Conservation (phyloP, 1,139 yeast genomes). For the Lodderomyces jiufengensis region DNA sequence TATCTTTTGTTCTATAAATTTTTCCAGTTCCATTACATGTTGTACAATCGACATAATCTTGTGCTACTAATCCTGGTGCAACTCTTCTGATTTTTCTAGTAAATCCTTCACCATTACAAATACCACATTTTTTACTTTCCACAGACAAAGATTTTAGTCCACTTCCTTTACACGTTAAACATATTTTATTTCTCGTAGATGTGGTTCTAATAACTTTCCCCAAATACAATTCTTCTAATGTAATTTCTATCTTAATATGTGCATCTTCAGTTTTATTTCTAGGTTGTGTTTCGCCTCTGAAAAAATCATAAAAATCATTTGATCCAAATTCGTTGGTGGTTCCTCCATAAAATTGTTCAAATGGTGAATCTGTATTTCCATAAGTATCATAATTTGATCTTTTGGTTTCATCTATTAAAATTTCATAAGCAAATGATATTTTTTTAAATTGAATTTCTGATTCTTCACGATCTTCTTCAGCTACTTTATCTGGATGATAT, state of each 20-base stretch:
- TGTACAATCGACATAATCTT: conserved; percentile 60
- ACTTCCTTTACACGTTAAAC: conserved; percentile 67
- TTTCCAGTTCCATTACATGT: conserved; percentile 74
- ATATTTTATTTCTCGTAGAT: conserved; percentile 68
- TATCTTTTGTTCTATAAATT: conserved; percentile 59
- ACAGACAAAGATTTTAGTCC: conserved; percentile 68
- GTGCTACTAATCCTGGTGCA: conserved; percentile 75
- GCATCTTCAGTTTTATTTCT: conserved; percentile 59
- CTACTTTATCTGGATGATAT: conserved; percentile 79
- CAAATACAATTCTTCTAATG: conserved; percentile 71
- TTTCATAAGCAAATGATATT: conserved; percentile 74
- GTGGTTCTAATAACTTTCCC: conserved; percentile 80
- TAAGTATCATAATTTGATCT: conserved; percentile 56
- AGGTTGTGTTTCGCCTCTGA: conserved; percentile 35
- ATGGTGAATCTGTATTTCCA: conserved; percentile 46
- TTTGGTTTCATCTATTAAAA: conserved; percentile 59
- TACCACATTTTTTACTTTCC: conserved; percentile 48
- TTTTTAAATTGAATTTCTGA: conserved; percentile 76
- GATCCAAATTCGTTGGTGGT: conserved; percentile 43
- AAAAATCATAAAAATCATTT: conserved; percentile 72
- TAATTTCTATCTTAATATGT: conserved; percentile 55
- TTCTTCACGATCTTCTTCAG: conserved; percentile 58
- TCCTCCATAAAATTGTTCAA: conserved; percentile 34
- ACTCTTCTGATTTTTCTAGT: conserved; percentile 59
- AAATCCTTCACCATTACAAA: conserved; percentile 73